Evolutionary conservation across 2,329 filamentous ascomycete genomes (phyloP).

Genomic region (Sarocladium kiliense): DNA sequence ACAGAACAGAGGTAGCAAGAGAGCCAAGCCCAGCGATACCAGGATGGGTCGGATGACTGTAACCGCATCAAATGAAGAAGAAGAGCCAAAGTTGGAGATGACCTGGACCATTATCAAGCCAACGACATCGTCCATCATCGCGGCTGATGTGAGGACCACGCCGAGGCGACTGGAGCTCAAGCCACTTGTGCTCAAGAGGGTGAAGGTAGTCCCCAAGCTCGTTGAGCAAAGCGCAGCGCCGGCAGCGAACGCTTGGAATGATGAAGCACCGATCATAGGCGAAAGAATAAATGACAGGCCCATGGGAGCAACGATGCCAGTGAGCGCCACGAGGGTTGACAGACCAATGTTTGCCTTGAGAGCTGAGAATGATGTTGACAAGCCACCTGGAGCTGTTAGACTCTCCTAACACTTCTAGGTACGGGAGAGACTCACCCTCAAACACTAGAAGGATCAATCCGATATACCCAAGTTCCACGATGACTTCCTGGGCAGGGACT

Average conservation of each 20-base stretch:
- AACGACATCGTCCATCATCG: conserved; percentile 78
- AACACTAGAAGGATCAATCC: conserved; percentile 69
- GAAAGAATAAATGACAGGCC: conserved; percentile 58
- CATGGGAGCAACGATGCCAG: conserved; percentile 61
- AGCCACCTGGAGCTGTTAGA: conserved; percentile 40
- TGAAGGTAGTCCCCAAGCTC: conserved; percentile 66
- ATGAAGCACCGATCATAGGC: conserved; percentile 41
- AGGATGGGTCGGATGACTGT: conserved; percentile 40
- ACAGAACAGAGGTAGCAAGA: conserved; percentile 41
- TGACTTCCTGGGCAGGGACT: conserved; percentile 41
- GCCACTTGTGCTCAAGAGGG: conserved; percentile 40
- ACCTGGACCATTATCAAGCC: conserved; percentile 74
- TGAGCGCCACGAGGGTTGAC: conserved; percentile 57
- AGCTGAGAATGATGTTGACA: conserved; percentile 29
- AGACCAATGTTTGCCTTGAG: conserved; percentile 56
- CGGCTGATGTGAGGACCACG: conserved; percentile 63
- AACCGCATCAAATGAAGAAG: conserved; percentile 20
- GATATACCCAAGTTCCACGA: conserved; percentile 66
- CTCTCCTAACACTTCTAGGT: background rate
- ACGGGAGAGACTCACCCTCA: conserved; percentile 42
- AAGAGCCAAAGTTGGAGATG: conserved; percentile 57
- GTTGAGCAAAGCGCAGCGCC: conserved; percentile 72
- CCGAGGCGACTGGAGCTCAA: conserved; percentile 42
- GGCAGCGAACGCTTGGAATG: conserved; percentile 63
- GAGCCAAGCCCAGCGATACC: conserved; percentile 46